A percentile compares a stretch with the other conserved stretches of the same genome.
Evolutionary conservation across 164 flowering plant species (phyloP).

Genomic region (Stephania cephalantha): DNA sequence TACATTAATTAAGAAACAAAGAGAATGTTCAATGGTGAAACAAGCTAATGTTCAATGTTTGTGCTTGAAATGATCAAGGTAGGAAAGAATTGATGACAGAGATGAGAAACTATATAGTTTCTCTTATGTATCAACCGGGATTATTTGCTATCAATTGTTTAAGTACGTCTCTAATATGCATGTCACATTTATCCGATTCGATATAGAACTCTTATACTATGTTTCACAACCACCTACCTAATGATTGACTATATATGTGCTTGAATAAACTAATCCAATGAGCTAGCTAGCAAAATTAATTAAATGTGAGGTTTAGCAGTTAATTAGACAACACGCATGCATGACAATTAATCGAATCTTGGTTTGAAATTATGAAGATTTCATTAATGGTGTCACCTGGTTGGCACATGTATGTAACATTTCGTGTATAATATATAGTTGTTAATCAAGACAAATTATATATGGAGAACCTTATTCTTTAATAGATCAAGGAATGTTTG

Average conservation of each 20-base stretch:
- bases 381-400: slow-evolving; percentile 1
- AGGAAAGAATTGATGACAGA: not conserved
- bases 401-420: not conserved
- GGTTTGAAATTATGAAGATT: not conserved
- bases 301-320: slow-evolving; percentile 7
- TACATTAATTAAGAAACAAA: too few species aligned
- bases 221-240: slow-evolving; percentile 11
- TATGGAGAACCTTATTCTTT: not conserved
- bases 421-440: not conserved
- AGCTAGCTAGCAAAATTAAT: not conserved
- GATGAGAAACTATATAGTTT: not conserved
- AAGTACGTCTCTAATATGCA: not conserved
- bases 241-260: slow-evolving; percentile 25
- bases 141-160: not conserved
- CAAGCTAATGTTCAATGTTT: not conserved
- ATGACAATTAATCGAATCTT: not conserved
- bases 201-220: not conserved
- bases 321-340: slow-evolving; percentile 6
- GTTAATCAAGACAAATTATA: slow-evolving; percentile 5
- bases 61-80: not conserved
- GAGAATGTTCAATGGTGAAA: not conserved
- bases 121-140: not conserved
- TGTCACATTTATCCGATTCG: not conserved
- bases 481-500: not conserved
- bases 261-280: slow-evolving; percentile 8